These are phyloP conservation scores for Eremochloa ophiuroides DNA, from an alignment of 176 grass and related monocot species.

Conservation along the genomic window DNA sequence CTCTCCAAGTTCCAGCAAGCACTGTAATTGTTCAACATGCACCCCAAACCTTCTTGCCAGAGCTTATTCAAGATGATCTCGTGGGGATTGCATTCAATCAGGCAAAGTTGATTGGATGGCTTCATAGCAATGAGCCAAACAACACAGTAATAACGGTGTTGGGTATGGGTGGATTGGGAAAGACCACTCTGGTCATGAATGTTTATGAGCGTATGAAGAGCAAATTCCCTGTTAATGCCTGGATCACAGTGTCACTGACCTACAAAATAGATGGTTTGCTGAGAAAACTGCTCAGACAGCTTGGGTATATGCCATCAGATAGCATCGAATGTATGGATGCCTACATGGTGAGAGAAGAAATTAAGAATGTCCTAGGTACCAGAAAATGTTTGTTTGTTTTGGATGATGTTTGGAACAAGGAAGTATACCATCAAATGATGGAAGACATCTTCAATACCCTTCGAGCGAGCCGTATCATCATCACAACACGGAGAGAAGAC, in stretches of 20 bases:
- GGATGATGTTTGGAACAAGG: slow-evolving; percentile 8
- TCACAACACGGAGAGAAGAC: background rate
- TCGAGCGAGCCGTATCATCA: background rate
- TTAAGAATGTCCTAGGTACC: background rate
- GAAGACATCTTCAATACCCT: background rate
- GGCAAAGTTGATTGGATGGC: slow-evolving; percentile 11
- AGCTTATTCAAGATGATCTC: slow-evolving; percentile 34
- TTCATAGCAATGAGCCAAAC: background rate
- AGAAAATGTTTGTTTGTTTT: slow-evolving; percentile 37
- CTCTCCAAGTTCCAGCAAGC: background rate
- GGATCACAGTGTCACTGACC: slow-evolving; percentile 38
- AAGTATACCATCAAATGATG: background rate
- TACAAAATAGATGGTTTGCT: slow-evolving; percentile 16
- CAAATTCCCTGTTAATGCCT: slow-evolving; percentile 15
- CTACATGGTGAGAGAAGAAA: background rate
- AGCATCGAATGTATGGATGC: slow-evolving; percentile 2
- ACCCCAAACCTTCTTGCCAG: background rate
- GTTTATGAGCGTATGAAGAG: slow-evolving; percentile 32
- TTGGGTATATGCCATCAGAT: background rate
- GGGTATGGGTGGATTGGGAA: slow-evolving; percentile 63
- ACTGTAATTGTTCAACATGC: background rate
- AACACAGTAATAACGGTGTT: slow-evolving; percentile 34
- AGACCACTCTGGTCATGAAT: slow-evolving; percentile 51
- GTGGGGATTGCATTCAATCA: slow-evolving; percentile 46
- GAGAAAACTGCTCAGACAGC: slow-evolving; percentile 16